These are phyloP conservation scores for Plectosphaerella cucumerina DNA, from an alignment of 2,329 filamentous ascomycete genomes.

Conservation along the genomic window DNA sequence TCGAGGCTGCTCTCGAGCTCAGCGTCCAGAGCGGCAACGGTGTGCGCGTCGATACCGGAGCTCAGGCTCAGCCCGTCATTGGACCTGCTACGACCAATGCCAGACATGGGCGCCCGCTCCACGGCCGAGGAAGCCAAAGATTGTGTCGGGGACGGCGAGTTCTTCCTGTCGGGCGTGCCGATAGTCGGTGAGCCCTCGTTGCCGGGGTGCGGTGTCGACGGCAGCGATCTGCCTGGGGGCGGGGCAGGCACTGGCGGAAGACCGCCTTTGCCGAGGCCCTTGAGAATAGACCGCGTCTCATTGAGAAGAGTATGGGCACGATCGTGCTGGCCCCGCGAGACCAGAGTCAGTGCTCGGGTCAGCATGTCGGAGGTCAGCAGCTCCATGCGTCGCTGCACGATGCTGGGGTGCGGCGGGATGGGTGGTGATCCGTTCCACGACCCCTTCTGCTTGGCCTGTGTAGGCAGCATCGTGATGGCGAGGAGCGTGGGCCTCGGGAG, in stretches of 20 bases:
- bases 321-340: slow-evolving; percentile 88
- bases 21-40: slow-evolving; percentile 81
- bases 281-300: slow-evolving; percentile 92
- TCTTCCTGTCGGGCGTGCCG: slow-evolving; percentile 38
- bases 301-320: slow-evolving; percentile 86
- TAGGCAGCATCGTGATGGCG: slow-evolving; percentile 91
- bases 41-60: slow-evolving; percentile 77
- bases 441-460: slow-evolving; percentile 56
- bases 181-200: slow-evolving; percentile 44
- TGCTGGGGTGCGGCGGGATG: slow-evolving; percentile 90
- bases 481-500: slow-evolving; percentile 85
- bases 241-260: slow-evolving; percentile 80
- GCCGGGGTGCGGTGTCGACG: slow-evolving; percentile 32
- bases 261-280: slow-evolving; percentile 91
- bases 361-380: slow-evolving; percentile 97
- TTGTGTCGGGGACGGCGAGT: slow-evolving; percentile 33
- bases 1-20: slow-evolving; percentile 88
- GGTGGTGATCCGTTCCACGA: slow-evolving; percentile 66
- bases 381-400: slow-evolving; percentile 97
- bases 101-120: slow-evolving; percentile 36
- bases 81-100: slow-evolving; percentile 47
- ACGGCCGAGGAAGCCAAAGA: slow-evolving; percentile 45
- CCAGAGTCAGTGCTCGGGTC: slow-evolving; percentile 83
- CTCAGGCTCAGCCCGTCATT: slow-evolving; percentile 54
- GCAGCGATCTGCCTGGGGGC: slow-evolving; percentile 28